Base-by-base conservation (phyloP, 768 basidiomycete genomes). In the Boletales sp. region DNA sequence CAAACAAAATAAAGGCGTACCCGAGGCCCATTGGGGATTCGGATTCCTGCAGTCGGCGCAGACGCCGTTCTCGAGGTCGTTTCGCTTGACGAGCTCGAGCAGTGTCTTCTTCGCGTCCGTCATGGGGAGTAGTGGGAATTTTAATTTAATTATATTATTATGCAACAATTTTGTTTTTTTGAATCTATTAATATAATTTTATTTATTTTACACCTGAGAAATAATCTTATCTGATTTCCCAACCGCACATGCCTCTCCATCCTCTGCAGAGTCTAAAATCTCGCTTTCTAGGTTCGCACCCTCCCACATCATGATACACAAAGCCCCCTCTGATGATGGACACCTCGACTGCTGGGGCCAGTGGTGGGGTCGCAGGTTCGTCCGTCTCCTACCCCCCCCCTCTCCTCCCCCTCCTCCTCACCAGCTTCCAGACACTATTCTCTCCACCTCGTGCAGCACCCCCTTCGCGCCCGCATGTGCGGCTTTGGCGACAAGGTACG, bases 21-120 rank as follows among this genome's bases (percentile, higher is more conserved):
- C 87, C 82, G 55, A 90, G n/a, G 91, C 90, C 94, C 94, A 97
- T 65, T 95, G 94, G 0, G 94, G 94, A 62, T 91, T 90, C n/a
- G 89, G 93, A 53, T 87, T 92, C 10, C 72, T 68, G 61, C 93
- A 96, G 65, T 95, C 93, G 13, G 79, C 77, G 65, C 93, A 96
- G 38, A 73, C 57, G 70, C 83, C 86, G 73, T 96, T 94, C 31
- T 75, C 74, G 54, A 88, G 74, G 50, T 82, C 85, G 39, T 85
- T 83, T 41, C 81, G 79, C 55, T 80, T 84, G 63, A 82, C 77
- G 62, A 95, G 84, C 31, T 86, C 85, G 57, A 81, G 80, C 13
- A 95, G 82, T 31, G 79, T 76, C 56, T 83, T 84, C 65, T 82
- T 87, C 25, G 84, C 83, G 37, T 79, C 39, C 3, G 36, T 8